Percentiles rank a stretch among this genome's conserved stretches.
These are phyloP conservation scores for Suillus paluster DNA, from an alignment of 768 basidiomycete genomes.

Conservation along the genomic window DNA sequence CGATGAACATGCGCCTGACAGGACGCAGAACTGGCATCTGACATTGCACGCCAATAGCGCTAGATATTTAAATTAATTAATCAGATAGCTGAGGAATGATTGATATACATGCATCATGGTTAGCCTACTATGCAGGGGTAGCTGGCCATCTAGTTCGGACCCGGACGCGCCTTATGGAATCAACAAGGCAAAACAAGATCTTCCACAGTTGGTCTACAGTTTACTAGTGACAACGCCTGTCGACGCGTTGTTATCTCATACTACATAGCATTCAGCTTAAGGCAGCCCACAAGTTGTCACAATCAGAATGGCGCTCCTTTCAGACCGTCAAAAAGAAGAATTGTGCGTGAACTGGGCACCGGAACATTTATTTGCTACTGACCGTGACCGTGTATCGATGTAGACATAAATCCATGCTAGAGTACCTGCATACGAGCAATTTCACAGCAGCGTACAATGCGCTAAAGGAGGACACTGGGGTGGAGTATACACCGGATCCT, in stretches of 20 bases:
- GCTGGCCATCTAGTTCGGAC: too few relatives aligned
- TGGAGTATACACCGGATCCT: constrained; percentile 79
- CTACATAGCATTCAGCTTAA: constrained; percentile 10
- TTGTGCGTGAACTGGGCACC: constrained; percentile 39
- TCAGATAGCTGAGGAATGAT: neutral
- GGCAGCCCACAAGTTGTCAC: constrained; percentile 14
- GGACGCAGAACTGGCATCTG: neutral
- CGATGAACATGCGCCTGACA: neutral
- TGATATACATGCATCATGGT: neutral
- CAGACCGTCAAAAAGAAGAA: constrained; percentile 52
- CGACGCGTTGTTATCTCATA: constrained; percentile 20
- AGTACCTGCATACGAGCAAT: constrained; percentile 72
- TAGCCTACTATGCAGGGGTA: too few relatives aligned
- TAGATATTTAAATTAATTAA: neutral
- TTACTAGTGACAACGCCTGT: constrained; percentile 14
- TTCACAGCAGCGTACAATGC: constrained; percentile 66
- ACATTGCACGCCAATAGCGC: neutral
- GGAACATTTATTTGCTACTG: constrained; percentile 16
- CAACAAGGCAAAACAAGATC: constrained; percentile 40
- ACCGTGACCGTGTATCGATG: constrained; percentile 19
- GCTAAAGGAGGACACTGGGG: constrained; percentile 54
- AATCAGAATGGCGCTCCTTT: constrained; percentile 44
- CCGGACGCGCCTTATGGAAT: constrained; percentile 6
- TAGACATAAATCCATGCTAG: constrained; percentile 82
- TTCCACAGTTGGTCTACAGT: constrained; percentile 6